Base-by-base conservation (phyloP, 2,329 filamentous ascomycete genomes). In the Graphiopsis chlorocephala region DNA sequence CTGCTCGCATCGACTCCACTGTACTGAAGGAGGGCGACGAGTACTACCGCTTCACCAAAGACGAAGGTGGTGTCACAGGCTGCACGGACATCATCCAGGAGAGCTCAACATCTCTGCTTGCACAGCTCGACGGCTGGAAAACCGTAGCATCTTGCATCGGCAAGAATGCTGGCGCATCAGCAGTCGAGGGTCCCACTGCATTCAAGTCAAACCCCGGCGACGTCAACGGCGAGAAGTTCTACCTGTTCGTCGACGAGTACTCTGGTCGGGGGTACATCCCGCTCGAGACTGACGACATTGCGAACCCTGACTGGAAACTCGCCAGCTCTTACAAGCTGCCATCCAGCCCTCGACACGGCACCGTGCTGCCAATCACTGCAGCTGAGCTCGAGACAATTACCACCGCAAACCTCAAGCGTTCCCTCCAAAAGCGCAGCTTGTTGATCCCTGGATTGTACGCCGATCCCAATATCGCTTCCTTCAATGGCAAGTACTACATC, bases 181-280 rank as follows among this genome's bases (percentile, higher is more conserved):
- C 77, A 0, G 82, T 85, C 0, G 84, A 86, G 64, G 84, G 84
- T 0, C 84, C 84, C 0, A 84, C 83, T 0, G 73, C 79, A 0
- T 86, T 86, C 76, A 82, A 81, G 66, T 74, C 82, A 0, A 86
- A 85, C 66, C 72, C 80, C 0, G 74, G 73, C 0, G 84, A 86
- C 66, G 77, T 78, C 3, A 76, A 84, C 61, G 83, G 83, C 10
- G 77, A 84, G 17, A 85, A 84, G 70, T 85, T 79, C 68, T 85
- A 84, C 67, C 79, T 86, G 0, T 85, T 85, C 53, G 81, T 85
- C 0, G 83, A 86, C 53, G 84, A 86, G 67, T 85, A 84, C 63
- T 75, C 71, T 1, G 79, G 78, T 3, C 78, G 83, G 3, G 83
- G 83, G 0, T 86, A 85, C 68, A 81, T 86, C 12, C 83, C 84